Conservation (phyloP, 1,284 basidiomycete genomes). For the Baeospora myosura region DNA sequence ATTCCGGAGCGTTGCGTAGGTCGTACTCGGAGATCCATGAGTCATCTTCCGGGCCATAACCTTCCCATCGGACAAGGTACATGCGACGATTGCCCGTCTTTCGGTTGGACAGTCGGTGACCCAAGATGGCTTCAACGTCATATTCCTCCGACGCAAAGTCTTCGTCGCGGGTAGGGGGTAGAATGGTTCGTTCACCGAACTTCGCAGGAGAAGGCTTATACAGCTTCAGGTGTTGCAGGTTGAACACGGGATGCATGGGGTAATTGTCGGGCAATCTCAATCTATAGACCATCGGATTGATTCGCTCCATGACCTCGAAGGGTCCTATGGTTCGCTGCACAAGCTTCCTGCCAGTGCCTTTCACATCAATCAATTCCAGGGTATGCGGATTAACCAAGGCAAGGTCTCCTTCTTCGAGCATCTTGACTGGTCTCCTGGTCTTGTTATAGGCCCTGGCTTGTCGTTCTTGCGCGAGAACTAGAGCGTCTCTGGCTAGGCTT, state of each 20-base stretch:
- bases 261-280: slow-evolving; percentile 20
- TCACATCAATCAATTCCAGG: slow-evolving; percentile 17
- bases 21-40: slow-evolving; percentile 10
- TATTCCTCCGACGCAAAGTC: slow-evolving; percentile 12
- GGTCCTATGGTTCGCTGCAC: slow-evolving; percentile 24
- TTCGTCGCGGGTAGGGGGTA: slow-evolving; percentile 9
- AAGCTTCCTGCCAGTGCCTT: slow-evolving; percentile 25
- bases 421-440: slow-evolving; percentile 5
- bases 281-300: slow-evolving; percentile 21
- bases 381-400: slow-evolving; percentile 26
- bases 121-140: slow-evolving; percentile 16
- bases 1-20: slow-evolving; percentile 4
- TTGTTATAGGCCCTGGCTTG: slow-evolving; percentile 17
- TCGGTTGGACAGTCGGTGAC: slow-evolving; percentile 1
- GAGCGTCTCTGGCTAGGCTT: background rate
- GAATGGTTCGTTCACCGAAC: slow-evolving; percentile 11
- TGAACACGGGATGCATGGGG: slow-evolving; percentile 22
- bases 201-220: slow-evolving; percentile 13
- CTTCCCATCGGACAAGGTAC: slow-evolving; percentile 17
- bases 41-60: slow-evolving; percentile 16
- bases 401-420: slow-evolving; percentile 18
- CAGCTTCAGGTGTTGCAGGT: slow-evolving; percentile 21
- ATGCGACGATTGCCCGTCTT: slow-evolving; percentile 9
- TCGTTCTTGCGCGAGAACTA: slow-evolving; percentile 12
- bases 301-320: slow-evolving; percentile 22